These are phyloP conservation scores for Delitschia confertaspora DNA, from an alignment of 495 filamentous ascomycete genomes.

Conservation along the genomic window DNA sequence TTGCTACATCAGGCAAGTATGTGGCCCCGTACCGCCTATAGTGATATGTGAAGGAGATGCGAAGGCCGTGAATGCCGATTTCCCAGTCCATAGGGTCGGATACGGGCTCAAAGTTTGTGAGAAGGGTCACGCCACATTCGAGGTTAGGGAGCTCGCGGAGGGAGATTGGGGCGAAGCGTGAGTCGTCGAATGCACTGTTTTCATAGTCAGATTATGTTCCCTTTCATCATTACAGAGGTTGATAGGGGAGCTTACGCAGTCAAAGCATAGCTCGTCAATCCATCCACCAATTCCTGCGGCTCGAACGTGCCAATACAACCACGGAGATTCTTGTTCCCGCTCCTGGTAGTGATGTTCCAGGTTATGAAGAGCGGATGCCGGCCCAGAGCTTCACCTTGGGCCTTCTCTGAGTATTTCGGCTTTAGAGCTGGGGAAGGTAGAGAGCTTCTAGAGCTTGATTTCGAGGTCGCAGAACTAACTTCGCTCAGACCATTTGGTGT, in stretches of 20 bases:
- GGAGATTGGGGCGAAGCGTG: constrained; percentile 69
- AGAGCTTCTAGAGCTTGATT: constrained; percentile 38
- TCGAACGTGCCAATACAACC: constrained; percentile 98
- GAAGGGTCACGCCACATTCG: constrained; percentile 38
- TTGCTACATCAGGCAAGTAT: constrained; percentile 85
- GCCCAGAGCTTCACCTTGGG: constrained; percentile 20
- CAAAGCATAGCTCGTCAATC: constrained; percentile 71
- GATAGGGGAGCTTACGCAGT: constrained; percentile 60
- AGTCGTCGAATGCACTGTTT: constrained; percentile 70
- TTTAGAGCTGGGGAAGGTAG: constrained; percentile 20
- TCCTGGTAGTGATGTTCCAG: constrained; percentile 66
- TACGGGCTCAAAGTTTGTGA: constrained; percentile 40
- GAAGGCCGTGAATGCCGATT: constrained; percentile 74
- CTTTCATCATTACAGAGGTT: neutral
- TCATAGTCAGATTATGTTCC: neutral
- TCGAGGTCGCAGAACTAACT: constrained; percentile 41
- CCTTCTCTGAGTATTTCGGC: constrained; percentile 18
- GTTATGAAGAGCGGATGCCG: constrained; percentile 78
- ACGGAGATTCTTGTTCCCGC: constrained; percentile 58
- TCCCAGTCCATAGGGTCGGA: constrained; percentile 73
- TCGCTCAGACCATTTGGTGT: constrained; percentile 33
- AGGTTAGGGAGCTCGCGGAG: constrained; percentile 53
- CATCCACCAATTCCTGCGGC: constrained; percentile 58
- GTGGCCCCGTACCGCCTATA: constrained; percentile 49
- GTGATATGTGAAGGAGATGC: constrained; percentile 38